Evolutionary conservation across 441 rosid species (phyloP), one percentile per base, ranked within the genome.

Genomic region (Bruguiera hainesii): DNA sequence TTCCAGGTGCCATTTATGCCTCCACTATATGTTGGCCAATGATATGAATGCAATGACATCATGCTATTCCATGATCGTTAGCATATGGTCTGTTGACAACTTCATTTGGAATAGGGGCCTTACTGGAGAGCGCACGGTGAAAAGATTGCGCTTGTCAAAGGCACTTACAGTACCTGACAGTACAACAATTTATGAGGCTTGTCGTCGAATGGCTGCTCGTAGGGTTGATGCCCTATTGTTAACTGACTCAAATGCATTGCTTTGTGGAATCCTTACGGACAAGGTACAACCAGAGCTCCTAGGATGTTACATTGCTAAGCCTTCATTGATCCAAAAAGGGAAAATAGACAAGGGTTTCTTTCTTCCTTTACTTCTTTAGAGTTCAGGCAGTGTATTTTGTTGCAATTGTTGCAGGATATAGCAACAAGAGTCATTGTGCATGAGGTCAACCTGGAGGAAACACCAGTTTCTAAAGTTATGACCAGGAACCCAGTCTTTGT

Each of bases 261-360:
- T 95, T 59, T 90, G 98, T 73, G 99, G 99, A 76, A 95, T 95
- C 70, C 98, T 95, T 64, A 95, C 99, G 0, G 99, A 92, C 68
- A 95, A 89, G 96, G 99, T 89, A 69, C 65, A 64, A 26, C 25
- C 37, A 23, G 31, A 50, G 25, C 51, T 50, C 51, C 57, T 15
- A 2, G 26, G 49, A 15, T n/a, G 29, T 31, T 55, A 28, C 49
- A 60, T 50, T 59, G 55, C 16, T 3, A 55, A 20, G 28, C 58
- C 58, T 20, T 10, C 13, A 10, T 1, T 8, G 28, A 23, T 3
- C 58, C n/a, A 3, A 37, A 23, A 31, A 25, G 39, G 60, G 48
- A 48, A 20, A 42, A 53, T 2, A 28, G 31, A 15, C 48, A 29
- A 25, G 31, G 18, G 5, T 20, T 42, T 10, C 0, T 21, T 53